These are phyloP conservation scores for Geotrichum siamense DNA, from an alignment of 1,139 yeast species.

Conservation along the genomic window DNA sequence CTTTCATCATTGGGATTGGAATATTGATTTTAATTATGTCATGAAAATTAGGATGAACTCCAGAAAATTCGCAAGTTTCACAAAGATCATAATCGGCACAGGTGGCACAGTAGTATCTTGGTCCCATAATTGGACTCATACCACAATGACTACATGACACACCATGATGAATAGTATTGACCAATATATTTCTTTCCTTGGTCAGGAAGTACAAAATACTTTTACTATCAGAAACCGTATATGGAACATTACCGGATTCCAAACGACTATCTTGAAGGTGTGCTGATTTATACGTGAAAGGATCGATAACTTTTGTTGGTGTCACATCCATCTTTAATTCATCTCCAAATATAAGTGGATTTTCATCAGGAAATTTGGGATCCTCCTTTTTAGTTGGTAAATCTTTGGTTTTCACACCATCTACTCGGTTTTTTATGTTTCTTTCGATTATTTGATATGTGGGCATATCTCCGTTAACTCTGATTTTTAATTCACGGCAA, in stretches of 20 bases:
- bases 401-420: not conserved
- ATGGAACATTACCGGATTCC: not conserved
- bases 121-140: constrained; percentile 30
- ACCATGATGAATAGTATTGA: constrained; percentile 27
- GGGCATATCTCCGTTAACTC: constrained; percentile 1
- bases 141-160: constrained; percentile 31
- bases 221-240: not conserved
- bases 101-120: constrained; percentile 29
- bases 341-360: constrained; percentile 5
- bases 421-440: not conserved
- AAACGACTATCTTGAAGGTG: not conserved
- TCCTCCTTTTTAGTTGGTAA: not conserved
- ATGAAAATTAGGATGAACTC: constrained; percentile 26
- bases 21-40: constrained; percentile 25
- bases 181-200: constrained; percentile 21
- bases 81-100: constrained; percentile 34
- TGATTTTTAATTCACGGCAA: not conserved
- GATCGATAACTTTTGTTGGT: constrained; percentile 1
- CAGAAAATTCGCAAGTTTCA: constrained; percentile 26
- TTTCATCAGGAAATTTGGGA: not conserved
- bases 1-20: constrained; percentile 29
- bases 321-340: not conserved
- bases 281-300: not conserved
- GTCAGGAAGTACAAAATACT: constrained; percentile 26
- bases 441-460: constrained; percentile 3